These are phyloP conservation scores for Penicillium sp. DNA, from an alignment of 2,329 filamentous ascomycete genomes.

Conservation along the genomic window DNA sequence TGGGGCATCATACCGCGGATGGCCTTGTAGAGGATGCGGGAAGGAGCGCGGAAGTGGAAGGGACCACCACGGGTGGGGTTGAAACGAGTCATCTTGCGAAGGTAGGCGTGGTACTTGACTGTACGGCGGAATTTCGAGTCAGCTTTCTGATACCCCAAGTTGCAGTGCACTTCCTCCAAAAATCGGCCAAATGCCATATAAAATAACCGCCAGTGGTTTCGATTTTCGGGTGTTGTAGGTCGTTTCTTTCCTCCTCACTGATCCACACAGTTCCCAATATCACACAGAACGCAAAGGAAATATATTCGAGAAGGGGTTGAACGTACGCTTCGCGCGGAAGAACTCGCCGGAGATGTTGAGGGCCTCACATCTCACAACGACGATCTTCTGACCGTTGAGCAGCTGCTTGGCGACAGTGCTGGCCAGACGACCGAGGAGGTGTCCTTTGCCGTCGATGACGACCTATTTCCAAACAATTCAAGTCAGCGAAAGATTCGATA, in stretches of 20 bases:
- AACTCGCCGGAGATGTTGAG: slow-evolving; percentile 99
- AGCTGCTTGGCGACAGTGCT: slow-evolving; percentile 98
- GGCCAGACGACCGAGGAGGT: slow-evolving; percentile 98
- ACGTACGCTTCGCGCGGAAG: slow-evolving; percentile 99
- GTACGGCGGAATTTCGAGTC: slow-evolving; percentile 47
- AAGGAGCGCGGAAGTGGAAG: slow-evolving; percentile 99
- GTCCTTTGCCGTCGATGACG: slow-evolving; percentile 99
- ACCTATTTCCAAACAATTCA: slow-evolving; percentile 61
- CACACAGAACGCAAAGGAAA: slow-evolving; percentile 16
- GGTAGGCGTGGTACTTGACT: slow-evolving; percentile 99
- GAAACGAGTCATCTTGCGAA: slow-evolving; percentile 99
- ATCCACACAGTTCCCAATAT: slow-evolving; percentile 5
- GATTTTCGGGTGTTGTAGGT: slow-evolving; percentile 3
- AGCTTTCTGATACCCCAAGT: slow-evolving; percentile 38
- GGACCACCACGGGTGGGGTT: slow-evolving; percentile 99
- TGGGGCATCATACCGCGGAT: slow-evolving; percentile 99
- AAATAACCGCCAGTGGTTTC: not conserved
- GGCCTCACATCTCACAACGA: slow-evolving; percentile 96
- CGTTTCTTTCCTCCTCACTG: slow-evolving; percentile 8
- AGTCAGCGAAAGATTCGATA: slow-evolving; percentile 40
- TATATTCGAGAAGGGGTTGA: slow-evolving; percentile 31
- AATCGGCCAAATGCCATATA: not conserved
- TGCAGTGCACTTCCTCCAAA: slow-evolving; percentile 3
- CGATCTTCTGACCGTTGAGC: slow-evolving; percentile 98
- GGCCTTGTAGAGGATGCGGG: slow-evolving; percentile 99